phyloP scores from a whole-genome alignment of 192 early-diverging fungal genomes.

The Chytriomyces sp. region DNA sequence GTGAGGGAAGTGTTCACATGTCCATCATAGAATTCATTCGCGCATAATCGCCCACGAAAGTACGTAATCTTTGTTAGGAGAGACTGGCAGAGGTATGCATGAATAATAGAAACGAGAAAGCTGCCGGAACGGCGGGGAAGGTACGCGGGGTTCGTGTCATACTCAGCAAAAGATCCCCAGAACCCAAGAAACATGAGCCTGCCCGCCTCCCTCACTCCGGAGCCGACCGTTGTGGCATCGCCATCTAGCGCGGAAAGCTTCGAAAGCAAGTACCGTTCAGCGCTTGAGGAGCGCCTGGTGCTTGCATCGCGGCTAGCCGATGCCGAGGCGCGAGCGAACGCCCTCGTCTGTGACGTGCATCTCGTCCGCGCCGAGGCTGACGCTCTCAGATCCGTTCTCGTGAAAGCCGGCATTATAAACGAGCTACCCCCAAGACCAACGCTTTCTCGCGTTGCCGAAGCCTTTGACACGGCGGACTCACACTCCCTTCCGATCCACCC shows the following conservation, averaged over 20 bases:
- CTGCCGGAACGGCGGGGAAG: too few species aligned
- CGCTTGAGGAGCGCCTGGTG: neutral
- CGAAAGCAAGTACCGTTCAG: neutral
- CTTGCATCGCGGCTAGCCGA: neutral
- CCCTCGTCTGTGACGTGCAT: slow-evolving; percentile 3
- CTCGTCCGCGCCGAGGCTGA: slow-evolving; percentile 8
- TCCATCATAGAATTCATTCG: too few species aligned
- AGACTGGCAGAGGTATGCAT: too few species aligned
- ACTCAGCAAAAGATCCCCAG: too few species aligned
- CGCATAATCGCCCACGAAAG: too few species aligned
- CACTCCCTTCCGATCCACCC: neutral
- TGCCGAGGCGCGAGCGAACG: slow-evolving; percentile 9
- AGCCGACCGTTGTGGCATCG: too few species aligned
- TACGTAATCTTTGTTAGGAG: too few species aligned
- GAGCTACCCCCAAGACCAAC: slow-evolving; percentile 6
- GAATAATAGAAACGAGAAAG: too few species aligned
- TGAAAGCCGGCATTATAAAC: neutral
- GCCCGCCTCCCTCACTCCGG: too few species aligned
- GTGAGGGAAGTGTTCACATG: too few species aligned
- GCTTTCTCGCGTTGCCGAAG: neutral
- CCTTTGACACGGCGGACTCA: neutral
- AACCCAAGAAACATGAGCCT: too few species aligned
- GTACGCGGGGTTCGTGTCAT: too few species aligned
- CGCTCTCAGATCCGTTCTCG: neutral
- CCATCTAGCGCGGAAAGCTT: neutral